Conservation (phyloP, 331 rosid genomes). For the Phaseolus coccineus region DNA sequence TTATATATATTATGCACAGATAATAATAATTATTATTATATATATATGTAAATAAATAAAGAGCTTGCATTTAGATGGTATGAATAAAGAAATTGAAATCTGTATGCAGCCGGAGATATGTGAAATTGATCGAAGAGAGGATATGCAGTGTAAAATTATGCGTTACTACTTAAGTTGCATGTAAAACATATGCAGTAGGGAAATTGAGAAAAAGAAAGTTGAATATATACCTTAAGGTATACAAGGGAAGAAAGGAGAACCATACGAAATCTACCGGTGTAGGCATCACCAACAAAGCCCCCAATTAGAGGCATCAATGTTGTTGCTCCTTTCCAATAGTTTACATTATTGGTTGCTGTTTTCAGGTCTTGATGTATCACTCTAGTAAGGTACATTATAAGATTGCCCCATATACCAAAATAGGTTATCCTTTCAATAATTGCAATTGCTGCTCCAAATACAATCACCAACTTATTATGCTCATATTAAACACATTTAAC, state of each 20-base stretch:
- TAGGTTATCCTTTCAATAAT: constrained; percentile 62
- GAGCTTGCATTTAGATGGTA: too few species aligned
- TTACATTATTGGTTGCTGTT: constrained; percentile 70
- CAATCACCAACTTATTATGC: neutral
- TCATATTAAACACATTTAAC: neutral
- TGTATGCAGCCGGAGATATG: neutral
- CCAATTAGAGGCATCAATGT: constrained; percentile 68
- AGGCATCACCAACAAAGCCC: constrained; percentile 68
- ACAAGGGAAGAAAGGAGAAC: constrained; percentile 58
- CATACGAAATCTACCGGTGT: constrained; percentile 66
- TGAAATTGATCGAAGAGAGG: neutral
- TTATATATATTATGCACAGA: too few species aligned
- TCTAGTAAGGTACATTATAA: constrained; percentile 62
- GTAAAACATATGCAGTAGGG: neutral
- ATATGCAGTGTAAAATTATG: neutral
- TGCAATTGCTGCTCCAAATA: constrained; percentile 60
- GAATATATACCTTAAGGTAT: constrained; percentile 53
- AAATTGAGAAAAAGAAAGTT: too few species aligned
- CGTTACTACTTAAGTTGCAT: neutral
- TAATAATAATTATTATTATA: too few species aligned
- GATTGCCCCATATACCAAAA: constrained; percentile 62
- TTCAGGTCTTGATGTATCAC: constrained; percentile 68
- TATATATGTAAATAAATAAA: too few species aligned
- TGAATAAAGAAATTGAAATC: neutral
- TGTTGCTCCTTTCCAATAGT: constrained; percentile 72